phyloP scores from a whole-genome alignment of 768 basidiomycete genomes.

The Coprinellus micaceus region DNA sequence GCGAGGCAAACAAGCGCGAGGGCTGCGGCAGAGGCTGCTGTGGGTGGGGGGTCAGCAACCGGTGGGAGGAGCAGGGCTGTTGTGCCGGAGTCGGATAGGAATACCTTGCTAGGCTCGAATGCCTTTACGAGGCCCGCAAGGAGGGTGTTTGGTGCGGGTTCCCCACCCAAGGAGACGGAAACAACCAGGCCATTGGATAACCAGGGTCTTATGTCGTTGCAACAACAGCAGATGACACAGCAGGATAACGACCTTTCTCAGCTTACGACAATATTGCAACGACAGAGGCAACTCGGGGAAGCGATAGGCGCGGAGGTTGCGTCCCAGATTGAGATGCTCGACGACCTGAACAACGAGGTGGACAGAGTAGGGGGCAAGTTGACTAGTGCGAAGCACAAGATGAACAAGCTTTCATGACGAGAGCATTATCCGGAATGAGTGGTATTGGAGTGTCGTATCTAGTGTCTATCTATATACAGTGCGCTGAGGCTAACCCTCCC shows the following conservation, averaged over 20 bases:
- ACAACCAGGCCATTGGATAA: constrained; percentile 86
- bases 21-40: not conserved
- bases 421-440: constrained; percentile 11
- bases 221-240: constrained; percentile 73
- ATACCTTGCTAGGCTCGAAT: constrained; percentile 54
- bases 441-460: constrained; percentile 5
- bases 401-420: constrained; percentile 68
- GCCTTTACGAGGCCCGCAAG: constrained; percentile 45
- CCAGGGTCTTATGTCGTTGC: constrained; percentile 72
- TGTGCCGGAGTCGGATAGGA: constrained; percentile 56
- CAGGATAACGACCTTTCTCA: constrained; percentile 83
- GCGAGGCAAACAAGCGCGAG: constrained; percentile 51
- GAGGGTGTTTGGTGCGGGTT: constrained; percentile 74
- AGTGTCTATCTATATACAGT: constrained; percentile 8
- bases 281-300: constrained; percentile 82
- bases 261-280: constrained; percentile 74
- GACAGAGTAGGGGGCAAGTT: constrained; percentile 78
- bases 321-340: constrained; percentile 82
- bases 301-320: constrained; percentile 83
- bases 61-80: constrained; percentile 34
- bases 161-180: constrained; percentile 71
- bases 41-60: constrained; percentile 19
- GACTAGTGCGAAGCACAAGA: constrained; percentile 71
- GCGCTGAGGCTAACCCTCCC: not conserved
- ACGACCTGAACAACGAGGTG: constrained; percentile 72